A percentile compares a stretch with the other conserved stretches of the same genome.
Evolutionary conservation across 2,329 filamentous ascomycete genomes (phyloP).

Genomic region (Neofusicoccum ribis): DNA sequence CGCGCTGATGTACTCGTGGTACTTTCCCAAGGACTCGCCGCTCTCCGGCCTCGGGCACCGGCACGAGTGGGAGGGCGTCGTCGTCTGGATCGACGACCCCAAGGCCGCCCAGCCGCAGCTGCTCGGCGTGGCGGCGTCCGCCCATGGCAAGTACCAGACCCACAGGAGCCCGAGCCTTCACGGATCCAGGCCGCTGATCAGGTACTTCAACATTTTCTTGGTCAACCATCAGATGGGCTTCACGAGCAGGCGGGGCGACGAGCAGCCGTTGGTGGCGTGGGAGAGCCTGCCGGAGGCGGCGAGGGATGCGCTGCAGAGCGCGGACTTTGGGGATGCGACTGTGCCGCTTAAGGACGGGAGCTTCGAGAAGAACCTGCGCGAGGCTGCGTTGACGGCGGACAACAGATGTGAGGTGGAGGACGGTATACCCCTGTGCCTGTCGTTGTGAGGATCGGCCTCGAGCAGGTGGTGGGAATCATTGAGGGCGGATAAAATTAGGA

Average conservation of each 20-base stretch:
- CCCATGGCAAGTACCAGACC: slow-evolving; percentile 53
- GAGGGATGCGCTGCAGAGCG: slow-evolving; percentile 45
- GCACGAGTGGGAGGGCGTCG: slow-evolving; percentile 58
- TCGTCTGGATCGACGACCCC: slow-evolving; percentile 50
- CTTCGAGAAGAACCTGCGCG: slow-evolving; percentile 47
- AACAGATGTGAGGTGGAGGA: slow-evolving; percentile 18
- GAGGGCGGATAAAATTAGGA: no score
- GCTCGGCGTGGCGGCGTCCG: slow-evolving; percentile 53
- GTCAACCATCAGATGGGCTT: slow-evolving; percentile 49
- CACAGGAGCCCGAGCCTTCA: slow-evolving; percentile 43
- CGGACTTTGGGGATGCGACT: slow-evolving; percentile 49
- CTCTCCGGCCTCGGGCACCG: slow-evolving; percentile 50
- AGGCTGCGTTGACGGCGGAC: slow-evolving; percentile 23
- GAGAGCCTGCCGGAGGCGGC: slow-evolving; percentile 48
- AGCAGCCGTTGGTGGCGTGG: slow-evolving; percentile 52
- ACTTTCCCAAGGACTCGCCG: slow-evolving; percentile 52
- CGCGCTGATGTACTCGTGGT: slow-evolving; percentile 57
- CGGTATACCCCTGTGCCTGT: no score
- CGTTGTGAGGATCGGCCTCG: no score
- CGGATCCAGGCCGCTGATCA: slow-evolving; percentile 48
- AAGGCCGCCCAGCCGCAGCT: slow-evolving; percentile 25
- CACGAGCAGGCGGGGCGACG: slow-evolving; percentile 42
- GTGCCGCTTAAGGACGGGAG: slow-evolving; percentile 51
- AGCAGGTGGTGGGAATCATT: no score
- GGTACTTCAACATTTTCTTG: slow-evolving; percentile 52